A percentile compares a stretch with the other conserved stretches of the same genome.
phyloP scores from a whole-genome alignment of 768 basidiomycete genomes.

The Hypholoma fasciculare region DNA sequence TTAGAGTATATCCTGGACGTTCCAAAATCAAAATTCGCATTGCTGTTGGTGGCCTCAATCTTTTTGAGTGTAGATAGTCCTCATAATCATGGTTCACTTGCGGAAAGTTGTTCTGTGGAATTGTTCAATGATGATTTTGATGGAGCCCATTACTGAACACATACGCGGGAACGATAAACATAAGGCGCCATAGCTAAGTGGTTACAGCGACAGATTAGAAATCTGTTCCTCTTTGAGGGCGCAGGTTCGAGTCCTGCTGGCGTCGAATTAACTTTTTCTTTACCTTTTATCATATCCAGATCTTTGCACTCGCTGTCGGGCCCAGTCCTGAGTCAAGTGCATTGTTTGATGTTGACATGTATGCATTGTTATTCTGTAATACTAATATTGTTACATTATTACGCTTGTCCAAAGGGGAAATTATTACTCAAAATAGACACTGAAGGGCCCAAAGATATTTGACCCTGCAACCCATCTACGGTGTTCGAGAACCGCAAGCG shows the following conservation, averaged over 20 bases:
- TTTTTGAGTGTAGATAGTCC: not conserved
- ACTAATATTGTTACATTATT: too few species aligned
- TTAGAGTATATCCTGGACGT: slow-evolving; percentile 17
- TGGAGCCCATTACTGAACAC: not conserved
- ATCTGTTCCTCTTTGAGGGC: slow-evolving; percentile 72
- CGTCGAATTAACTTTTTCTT: slow-evolving; percentile 33
- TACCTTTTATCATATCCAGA: not conserved
- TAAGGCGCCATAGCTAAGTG: slow-evolving; percentile 82
- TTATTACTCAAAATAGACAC: too few species aligned
- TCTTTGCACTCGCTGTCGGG: too few species aligned
- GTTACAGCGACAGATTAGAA: slow-evolving; percentile 60
- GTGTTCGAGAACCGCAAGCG: too few species aligned
- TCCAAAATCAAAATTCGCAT: slow-evolving; percentile 20
- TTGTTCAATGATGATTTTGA: too few species aligned
- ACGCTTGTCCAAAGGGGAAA: too few species aligned
- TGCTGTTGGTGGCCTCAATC: slow-evolving; percentile 7
- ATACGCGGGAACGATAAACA: slow-evolving; percentile 13
- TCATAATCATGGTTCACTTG: not conserved
- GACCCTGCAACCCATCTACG: too few species aligned
- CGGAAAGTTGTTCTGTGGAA: too few species aligned
- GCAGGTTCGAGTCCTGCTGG: slow-evolving; percentile 71
- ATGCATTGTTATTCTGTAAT: too few species aligned
- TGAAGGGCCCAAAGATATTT: too few species aligned
- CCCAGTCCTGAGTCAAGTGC: too few species aligned
- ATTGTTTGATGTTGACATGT: too few species aligned